Percentiles rank a stretch among this genome's conserved stretches.
Conservation (phyloP, 2,329 filamentous ascomycete genomes). For the Hansfordia pulvinata region DNA sequence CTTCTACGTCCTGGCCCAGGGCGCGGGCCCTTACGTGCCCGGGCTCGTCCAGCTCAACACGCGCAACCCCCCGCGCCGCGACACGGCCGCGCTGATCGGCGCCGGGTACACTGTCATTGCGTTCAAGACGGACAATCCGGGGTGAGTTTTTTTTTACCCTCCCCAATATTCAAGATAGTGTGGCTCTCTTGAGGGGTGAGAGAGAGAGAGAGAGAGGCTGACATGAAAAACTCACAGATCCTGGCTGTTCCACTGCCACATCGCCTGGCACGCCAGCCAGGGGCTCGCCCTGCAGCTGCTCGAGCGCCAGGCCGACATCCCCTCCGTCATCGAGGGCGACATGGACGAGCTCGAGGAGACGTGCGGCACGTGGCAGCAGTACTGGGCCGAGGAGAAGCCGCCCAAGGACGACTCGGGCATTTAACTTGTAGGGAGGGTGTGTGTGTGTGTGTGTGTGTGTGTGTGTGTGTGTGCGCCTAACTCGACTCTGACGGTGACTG, state of each 20-base stretch:
- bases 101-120: constrained; percentile 21
- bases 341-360: background rate
- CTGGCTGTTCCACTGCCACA: constrained; percentile 26
- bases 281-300: constrained; percentile 34
- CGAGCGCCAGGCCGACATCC: constrained; percentile 10
- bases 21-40: constrained; percentile 4
- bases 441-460: too few relatives aligned
- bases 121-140: constrained; percentile 23
- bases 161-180: background rate
- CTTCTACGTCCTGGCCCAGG: constrained; percentile 15
- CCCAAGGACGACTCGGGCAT: constrained; percentile 2
- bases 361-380: background rate
- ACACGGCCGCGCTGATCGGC: constrained; percentile 18
- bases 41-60: constrained; percentile 8
- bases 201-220: too few relatives aligned
- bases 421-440: too few relatives aligned
- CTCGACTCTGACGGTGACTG: too few relatives aligned
- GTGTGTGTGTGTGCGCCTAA: too few relatives aligned
- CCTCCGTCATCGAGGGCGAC: background rate
- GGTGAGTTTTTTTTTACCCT: constrained; percentile 11
- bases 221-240: too few relatives aligned
- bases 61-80: constrained; percentile 20
- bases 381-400: background rate
- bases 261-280: constrained; percentile 27
- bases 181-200: too few relatives aligned